phyloP scores from a whole-genome alignment of 2,329 filamentous ascomycete species.

The Teratosphaeria epicoccoides region DNA sequence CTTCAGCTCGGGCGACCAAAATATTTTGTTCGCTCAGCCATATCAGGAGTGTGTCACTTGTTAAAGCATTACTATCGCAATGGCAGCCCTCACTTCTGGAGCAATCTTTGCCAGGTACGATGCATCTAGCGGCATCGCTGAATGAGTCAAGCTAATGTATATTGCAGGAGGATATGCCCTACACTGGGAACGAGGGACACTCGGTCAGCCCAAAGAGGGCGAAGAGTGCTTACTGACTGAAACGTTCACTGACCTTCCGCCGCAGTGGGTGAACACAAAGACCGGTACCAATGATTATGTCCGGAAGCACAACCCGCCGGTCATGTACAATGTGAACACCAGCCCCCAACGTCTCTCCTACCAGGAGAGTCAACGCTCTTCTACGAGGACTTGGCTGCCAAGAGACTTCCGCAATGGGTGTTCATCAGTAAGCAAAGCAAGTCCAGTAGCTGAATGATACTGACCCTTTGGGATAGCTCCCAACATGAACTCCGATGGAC shows the following conservation, averaged over 20 bases:
- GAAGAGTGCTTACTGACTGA: too few relatives aligned
- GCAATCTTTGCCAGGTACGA: constrained; percentile 46
- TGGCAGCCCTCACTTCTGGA: constrained; percentile 13
- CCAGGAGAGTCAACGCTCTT: constrained; percentile 67
- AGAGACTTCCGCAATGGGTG: constrained; percentile 59
- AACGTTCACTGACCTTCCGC: too few relatives aligned
- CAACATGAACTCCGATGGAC: constrained; percentile 68
- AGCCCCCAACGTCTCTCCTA: constrained; percentile 50
- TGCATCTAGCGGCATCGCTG: neutral
- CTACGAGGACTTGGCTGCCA: constrained; percentile 51
- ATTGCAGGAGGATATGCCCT: constrained; percentile 57
- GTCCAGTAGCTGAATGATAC: too few relatives aligned
- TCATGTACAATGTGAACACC: constrained; percentile 55
- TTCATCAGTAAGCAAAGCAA: constrained; percentile 59
- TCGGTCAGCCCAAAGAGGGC: too few relatives aligned
- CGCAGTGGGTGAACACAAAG: constrained; percentile 56
- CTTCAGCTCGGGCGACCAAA: too few relatives aligned
- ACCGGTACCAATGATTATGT: constrained; percentile 66
- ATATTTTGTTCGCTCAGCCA: neutral
- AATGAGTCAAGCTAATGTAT: neutral
- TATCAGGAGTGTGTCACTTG: neutral
- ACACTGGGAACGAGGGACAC: constrained; percentile 57
- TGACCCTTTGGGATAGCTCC: too few relatives aligned
- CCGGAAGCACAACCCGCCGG: constrained; percentile 62
- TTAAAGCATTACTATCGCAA: neutral